phyloP scores from a whole-genome alignment of 805 yeast species.

The Wickerhamomyces mucosus region DNA sequence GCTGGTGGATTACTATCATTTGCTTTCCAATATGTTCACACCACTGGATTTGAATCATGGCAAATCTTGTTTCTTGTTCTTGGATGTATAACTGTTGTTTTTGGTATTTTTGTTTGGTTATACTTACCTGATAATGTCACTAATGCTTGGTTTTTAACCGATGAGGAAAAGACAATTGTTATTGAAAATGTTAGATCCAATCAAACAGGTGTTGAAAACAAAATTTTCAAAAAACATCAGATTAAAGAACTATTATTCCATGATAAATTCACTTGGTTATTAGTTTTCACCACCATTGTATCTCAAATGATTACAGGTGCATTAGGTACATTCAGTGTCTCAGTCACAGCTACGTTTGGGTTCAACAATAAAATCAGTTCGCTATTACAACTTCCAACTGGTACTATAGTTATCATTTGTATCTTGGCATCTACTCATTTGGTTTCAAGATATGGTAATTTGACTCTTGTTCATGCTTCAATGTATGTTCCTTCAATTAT shows the following conservation, averaged over 20 bases:
- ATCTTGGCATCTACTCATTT: constrained; percentile 29
- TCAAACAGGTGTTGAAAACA: constrained; percentile 40
- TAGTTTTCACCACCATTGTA: constrained; percentile 30
- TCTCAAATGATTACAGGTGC: constrained; percentile 42
- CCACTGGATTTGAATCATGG: constrained; percentile 37
- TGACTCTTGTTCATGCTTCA: constrained; percentile 25
- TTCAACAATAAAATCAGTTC: constrained; percentile 27
- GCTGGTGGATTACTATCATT: constrained; percentile 35
- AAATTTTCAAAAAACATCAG: constrained; percentile 30
- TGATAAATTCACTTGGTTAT: constrained; percentile 37
- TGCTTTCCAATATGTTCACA: constrained; percentile 42
- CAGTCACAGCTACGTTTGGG: constrained; percentile 12
- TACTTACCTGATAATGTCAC: constrained; percentile 42
- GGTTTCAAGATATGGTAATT: constrained; percentile 24
- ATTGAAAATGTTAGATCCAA: constrained; percentile 31
- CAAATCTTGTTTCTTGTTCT: constrained; percentile 47
- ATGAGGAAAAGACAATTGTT: constrained; percentile 29
- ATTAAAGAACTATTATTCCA: constrained; percentile 30
- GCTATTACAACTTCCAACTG: constrained; percentile 43
- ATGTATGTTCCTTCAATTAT: constrained; percentile 40
- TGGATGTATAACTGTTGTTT: constrained; percentile 39
- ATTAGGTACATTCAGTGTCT: constrained; percentile 15
- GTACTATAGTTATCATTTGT: constrained; percentile 34
- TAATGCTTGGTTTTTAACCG: constrained; percentile 22
- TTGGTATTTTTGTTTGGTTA: constrained; percentile 34